A percentile compares a stretch with the other conserved stretches of the same genome.
phyloP scores from a whole-genome alignment of 169 alveolate genomes.

The Plasmodium vivax region DNA sequence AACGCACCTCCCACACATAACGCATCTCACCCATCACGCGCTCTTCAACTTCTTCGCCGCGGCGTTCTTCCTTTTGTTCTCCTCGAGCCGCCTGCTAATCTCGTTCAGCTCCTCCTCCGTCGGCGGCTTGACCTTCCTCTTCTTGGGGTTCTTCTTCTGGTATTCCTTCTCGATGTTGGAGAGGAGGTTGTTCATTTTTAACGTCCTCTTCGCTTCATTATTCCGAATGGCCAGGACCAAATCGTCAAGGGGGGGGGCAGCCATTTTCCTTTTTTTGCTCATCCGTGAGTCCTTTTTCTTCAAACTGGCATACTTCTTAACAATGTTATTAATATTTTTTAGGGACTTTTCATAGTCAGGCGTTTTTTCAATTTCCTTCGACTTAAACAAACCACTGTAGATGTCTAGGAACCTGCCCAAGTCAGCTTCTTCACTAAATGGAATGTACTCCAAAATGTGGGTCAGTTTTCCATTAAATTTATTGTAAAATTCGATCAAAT shows the following conservation, averaged over 20 bases:
- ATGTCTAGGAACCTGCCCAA: conserved; percentile 76
- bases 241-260: conserved; percentile 39
- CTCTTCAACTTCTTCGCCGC: conserved; percentile 15
- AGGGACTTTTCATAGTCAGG: conserved; percentile 5
- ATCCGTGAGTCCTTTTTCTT: neutral
- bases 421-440: conserved; percentile 80
- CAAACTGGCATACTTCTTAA: neutral
- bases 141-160: conserved; percentile 28
- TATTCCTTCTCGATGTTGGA: conserved; percentile 29
- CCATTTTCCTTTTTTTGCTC: neutral
- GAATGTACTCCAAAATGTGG: conserved; percentile 78
- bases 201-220: conserved; percentile 58
- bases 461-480: conserved; percentile 80
- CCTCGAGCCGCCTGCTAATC: conserved; percentile 50
- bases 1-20: neutral
- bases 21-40: neutral
- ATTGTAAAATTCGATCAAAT: conserved; percentile 80
- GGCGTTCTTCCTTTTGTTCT: conserved; percentile 19
- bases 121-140: conserved; percentile 37
- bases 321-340: conserved; percentile 27
- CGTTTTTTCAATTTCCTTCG: conserved; percentile 39
- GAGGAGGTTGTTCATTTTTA: conserved; percentile 15
- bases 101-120: conserved; percentile 52
- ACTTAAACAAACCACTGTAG: conserved; percentile 60
- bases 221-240: conserved; percentile 52